A percentile compares a stretch with the other conserved stretches of the same genome.
Evolutionary conservation across 345 rosid species (phyloP).

Genomic region (Populus tremula): DNA sequence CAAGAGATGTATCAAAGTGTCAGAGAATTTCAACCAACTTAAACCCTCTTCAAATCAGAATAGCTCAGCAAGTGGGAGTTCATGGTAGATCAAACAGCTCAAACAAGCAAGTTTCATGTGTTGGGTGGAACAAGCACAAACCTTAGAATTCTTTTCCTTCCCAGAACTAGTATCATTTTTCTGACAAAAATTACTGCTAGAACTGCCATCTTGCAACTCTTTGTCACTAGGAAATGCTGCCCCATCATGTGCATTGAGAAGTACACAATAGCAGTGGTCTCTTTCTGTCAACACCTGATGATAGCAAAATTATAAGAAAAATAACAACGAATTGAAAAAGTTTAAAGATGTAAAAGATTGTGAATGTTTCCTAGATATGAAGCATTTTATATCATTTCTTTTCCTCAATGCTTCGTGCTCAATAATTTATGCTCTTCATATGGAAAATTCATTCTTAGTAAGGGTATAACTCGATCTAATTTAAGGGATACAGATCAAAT

Average conservation of each 20-base stretch:
- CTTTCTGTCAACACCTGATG: conserved; percentile 77
- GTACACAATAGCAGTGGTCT: conserved; percentile 90
- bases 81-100: conserved; percentile 2
- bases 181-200: conserved; percentile 36
- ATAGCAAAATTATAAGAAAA: background rate
- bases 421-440: background rate
- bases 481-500: background rate
- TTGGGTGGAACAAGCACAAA: conserved; percentile 26
- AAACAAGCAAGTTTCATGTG: conserved; percentile 10
- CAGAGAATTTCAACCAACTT: background rate
- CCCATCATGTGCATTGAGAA: conserved; percentile 89
- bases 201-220: conserved; percentile 44
- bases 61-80: background rate
- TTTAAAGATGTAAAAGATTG: background rate
- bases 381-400: background rate
- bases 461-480: background rate
- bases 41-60: background rate
- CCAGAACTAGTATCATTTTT: conserved; percentile 32
- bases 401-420: background rate
- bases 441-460: background rate
- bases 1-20: background rate
- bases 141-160: conserved; percentile 64
- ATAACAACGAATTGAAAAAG: background rate
- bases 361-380: background rate
- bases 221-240: conserved; percentile 80